Evolutionary conservation across 768 basidiomycete species (phyloP).

Genomic region (Lactarius hengduanensis): DNA sequence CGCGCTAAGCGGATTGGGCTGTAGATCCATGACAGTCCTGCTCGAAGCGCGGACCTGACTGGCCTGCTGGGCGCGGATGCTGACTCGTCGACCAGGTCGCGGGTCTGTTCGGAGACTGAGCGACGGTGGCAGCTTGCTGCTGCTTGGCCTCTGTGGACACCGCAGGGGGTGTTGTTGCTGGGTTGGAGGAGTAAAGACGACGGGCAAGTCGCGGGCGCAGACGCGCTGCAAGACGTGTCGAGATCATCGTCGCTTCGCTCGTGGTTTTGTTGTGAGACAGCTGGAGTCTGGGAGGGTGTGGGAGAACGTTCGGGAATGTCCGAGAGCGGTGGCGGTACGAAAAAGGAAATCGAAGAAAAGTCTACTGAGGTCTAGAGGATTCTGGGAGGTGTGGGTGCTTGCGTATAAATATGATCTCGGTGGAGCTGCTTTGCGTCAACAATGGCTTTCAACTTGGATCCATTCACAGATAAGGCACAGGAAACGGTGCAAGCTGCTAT

Average conservation of each 20-base stretch:
- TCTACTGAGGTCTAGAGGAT: slow-evolving; percentile 9
- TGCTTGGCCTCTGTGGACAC: slow-evolving; percentile 30
- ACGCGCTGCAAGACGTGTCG: slow-evolving; percentile 20
- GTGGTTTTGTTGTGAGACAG: background rate
- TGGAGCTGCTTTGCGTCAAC: slow-evolving; percentile 38
- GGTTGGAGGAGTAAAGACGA: slow-evolving; percentile 14
- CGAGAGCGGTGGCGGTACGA: background rate
- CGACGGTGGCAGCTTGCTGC: slow-evolving; percentile 36
- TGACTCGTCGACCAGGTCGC: slow-evolving; percentile 87
- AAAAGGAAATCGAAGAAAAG: slow-evolving; percentile 3
- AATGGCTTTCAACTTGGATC: slow-evolving; percentile 53
- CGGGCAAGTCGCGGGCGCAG: slow-evolving; percentile 27
- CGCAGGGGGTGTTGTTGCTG: slow-evolving; percentile 6
- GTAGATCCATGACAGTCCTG: slow-evolving; percentile 83
- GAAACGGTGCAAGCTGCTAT: slow-evolving; percentile 67
- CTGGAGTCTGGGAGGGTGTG: background rate
- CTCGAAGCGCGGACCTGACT: slow-evolving; percentile 81
- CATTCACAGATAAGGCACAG: slow-evolving; percentile 80
- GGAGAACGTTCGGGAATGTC: background rate
- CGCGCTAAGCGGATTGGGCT: slow-evolving; percentile 87
- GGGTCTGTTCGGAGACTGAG: slow-evolving; percentile 82
- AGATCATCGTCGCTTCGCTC: slow-evolving; percentile 18
- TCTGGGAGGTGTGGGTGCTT: background rate
- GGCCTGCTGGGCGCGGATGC: slow-evolving; percentile 57
- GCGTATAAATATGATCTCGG: background rate